A percentile compares a stretch with the other conserved stretches of the same genome.
These are phyloP conservation scores for Thelonectria discophora DNA, from an alignment of 2,329 filamentous ascomycete species.

Conservation along the genomic window DNA sequence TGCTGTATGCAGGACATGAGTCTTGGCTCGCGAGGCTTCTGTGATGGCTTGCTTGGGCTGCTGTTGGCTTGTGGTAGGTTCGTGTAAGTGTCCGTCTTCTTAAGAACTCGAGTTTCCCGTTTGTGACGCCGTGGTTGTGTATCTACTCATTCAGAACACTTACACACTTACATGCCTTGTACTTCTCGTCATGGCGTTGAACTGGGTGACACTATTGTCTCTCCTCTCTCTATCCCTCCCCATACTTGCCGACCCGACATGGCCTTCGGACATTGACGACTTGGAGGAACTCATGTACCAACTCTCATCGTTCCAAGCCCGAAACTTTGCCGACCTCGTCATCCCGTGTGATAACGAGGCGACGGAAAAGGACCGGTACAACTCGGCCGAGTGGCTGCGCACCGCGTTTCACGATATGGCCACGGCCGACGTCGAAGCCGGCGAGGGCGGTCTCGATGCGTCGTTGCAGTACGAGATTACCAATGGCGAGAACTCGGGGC, in stretches of 20 bases:
- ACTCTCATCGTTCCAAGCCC: slow-evolving; percentile 61
- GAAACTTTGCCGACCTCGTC: slow-evolving; percentile 65
- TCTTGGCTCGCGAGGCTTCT: neutral
- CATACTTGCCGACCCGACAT: slow-evolving; percentile 61
- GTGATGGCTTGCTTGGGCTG: neutral
- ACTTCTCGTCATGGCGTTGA: neutral
- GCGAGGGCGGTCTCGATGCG: slow-evolving; percentile 64
- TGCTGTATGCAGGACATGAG: neutral
- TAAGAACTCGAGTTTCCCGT: neutral
- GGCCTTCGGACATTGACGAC: slow-evolving; percentile 68
- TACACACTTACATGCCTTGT: neutral
- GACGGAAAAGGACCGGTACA: slow-evolving; percentile 63
- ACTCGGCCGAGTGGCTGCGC: slow-evolving; percentile 69
- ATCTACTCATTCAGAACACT: neutral
- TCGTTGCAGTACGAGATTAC: slow-evolving; percentile 68
- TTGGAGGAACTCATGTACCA: slow-evolving; percentile 72
- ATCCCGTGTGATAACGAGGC: slow-evolving; percentile 65
- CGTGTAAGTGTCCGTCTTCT: neutral
- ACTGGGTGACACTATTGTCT: neutral
- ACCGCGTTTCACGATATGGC: slow-evolving; percentile 71
- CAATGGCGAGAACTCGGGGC: slow-evolving; percentile 64
- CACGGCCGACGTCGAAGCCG: slow-evolving; percentile 58
- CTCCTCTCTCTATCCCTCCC: slow-evolving; percentile 46
- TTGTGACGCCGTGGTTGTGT: neutral
- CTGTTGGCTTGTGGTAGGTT: neutral